These are phyloP conservation scores for Ophiocordyceps robertsii DNA, from an alignment of 2,329 filamentous ascomycete species.

Conservation along the genomic window DNA sequence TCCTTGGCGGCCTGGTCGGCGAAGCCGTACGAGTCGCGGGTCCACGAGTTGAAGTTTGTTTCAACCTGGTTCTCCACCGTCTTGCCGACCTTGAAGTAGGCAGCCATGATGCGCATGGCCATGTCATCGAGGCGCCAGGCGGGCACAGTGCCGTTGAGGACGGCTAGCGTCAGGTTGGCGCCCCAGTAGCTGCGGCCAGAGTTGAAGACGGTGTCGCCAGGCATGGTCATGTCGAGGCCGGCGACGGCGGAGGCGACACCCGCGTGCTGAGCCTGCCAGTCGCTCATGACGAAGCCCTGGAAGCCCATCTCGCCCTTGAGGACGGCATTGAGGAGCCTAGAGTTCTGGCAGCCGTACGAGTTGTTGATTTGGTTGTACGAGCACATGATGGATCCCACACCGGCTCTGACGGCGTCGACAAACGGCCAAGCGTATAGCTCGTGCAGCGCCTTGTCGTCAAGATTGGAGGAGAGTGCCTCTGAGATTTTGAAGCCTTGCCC, in stretches of 20 bases:
- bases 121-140: slow-evolving; percentile 86
- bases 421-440: slow-evolving; percentile 73
- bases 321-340: slow-evolving; percentile 58
- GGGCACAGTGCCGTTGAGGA: slow-evolving; percentile 81
- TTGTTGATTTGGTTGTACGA: slow-evolving; percentile 72
- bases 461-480: slow-evolving; percentile 45
- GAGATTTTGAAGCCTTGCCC: slow-evolving; percentile 44
- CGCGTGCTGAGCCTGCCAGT: slow-evolving; percentile 66
- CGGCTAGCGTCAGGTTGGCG: slow-evolving; percentile 71
- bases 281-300: slow-evolving; percentile 68
- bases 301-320: slow-evolving; percentile 72
- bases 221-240: slow-evolving; percentile 81
- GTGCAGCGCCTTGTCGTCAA: slow-evolving; percentile 62
- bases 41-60: slow-evolving; percentile 87
- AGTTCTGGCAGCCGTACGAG: slow-evolving; percentile 69
- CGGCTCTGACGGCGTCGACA: slow-evolving; percentile 55
- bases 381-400: slow-evolving; percentile 51
- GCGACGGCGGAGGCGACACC: slow-evolving; percentile 54
- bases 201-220: slow-evolving; percentile 68
- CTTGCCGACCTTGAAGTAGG: slow-evolving; percentile 53
- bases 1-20: slow-evolving; percentile 49
- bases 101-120: slow-evolving; percentile 68
- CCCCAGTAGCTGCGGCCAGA: slow-evolving; percentile 68
- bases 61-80: slow-evolving; percentile 30
- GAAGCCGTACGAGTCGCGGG: slow-evolving; percentile 58